Evolutionary conservation across 768 basidiomycete species (phyloP).

Genomic region (Podaxis rugospora): DNA sequence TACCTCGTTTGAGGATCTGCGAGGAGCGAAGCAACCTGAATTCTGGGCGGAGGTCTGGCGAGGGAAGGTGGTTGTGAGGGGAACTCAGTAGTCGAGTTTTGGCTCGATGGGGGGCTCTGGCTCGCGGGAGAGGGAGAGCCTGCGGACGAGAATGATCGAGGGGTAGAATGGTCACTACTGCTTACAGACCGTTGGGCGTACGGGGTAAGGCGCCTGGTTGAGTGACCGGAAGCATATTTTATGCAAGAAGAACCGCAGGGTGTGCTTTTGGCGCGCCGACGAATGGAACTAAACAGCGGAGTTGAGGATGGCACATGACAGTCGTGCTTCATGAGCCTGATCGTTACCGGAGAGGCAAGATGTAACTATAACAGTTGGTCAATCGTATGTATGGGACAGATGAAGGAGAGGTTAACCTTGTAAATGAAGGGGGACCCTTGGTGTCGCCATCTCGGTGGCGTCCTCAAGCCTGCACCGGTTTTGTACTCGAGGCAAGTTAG

Average conservation of each 20-base stretch:
- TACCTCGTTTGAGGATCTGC: conserved; percentile 53
- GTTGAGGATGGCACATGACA: conserved; percentile 24
- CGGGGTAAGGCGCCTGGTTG: background rate
- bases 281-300: conserved; percentile 19
- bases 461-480: background rate
- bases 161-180: conserved; percentile 13
- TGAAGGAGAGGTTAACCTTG: conserved; percentile 14
- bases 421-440: conserved; percentile 5
- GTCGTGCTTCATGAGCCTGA: conserved; percentile 16
- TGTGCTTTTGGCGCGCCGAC: conserved; percentile 21
- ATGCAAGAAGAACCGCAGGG: conserved; percentile 11
- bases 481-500: background rate
- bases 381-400: conserved; percentile 5
- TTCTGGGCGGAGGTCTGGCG: conserved; percentile 41
- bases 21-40: conserved; percentile 56
- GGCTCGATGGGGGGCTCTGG: conserved; percentile 11
- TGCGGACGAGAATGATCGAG: conserved; percentile 6
- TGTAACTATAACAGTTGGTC: conserved; percentile 12
- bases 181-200: conserved; percentile 7
- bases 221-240: conserved; percentile 19
- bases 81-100: conserved; percentile 11
- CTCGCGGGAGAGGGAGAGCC: conserved; percentile 5
- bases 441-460: background rate
- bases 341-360: conserved; percentile 14
- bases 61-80: conserved; percentile 25